A percentile compares a stretch with the other conserved stretches of the same genome.
Evolutionary conservation across 1,284 basidiomycete species (phyloP).

Genomic region (Cutaneotrichosporon arboriforme): DNA sequence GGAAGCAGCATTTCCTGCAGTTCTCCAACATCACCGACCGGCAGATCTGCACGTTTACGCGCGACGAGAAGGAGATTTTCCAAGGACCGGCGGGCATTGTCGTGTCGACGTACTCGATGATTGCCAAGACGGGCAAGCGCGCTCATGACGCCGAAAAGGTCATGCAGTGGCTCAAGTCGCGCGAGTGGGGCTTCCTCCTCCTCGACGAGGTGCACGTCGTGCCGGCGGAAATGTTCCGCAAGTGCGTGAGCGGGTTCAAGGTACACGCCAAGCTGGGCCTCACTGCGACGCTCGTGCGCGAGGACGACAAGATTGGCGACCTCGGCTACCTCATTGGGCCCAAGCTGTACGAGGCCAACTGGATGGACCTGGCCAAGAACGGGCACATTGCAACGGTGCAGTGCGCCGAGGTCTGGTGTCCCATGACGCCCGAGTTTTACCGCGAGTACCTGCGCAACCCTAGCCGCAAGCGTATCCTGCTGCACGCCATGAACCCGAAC

Average conservation of each 20-base stretch:
- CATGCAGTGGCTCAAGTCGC: conserved; percentile 93
- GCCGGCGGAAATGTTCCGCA: conserved; percentile 91
- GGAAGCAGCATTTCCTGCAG: conserved; percentile 93
- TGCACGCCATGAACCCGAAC: conserved; percentile 99
- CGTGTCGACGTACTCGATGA: conserved; percentile 97
- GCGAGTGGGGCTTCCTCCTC: conserved; percentile 94
- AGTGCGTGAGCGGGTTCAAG: conserved; percentile 93
- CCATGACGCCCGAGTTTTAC: conserved; percentile 99
- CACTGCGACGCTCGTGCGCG: conserved; percentile 88
- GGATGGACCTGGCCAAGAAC: conserved; percentile 99
- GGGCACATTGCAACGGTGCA: conserved; percentile 99
- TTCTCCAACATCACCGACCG: conserved; percentile 95
- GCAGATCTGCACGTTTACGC: conserved; percentile 92
- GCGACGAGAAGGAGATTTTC: conserved; percentile 96
- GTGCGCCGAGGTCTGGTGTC: conserved; percentile 99
- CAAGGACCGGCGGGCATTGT: conserved; percentile 78
- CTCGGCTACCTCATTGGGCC: conserved; percentile 99
- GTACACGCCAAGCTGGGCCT: conserved; percentile 89
- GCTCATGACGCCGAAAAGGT: conserved; percentile 96
- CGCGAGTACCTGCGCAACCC: conserved; percentile 79
- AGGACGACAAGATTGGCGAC: conserved; percentile 99
- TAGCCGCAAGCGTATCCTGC: conserved; percentile 85
- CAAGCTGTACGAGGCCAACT: conserved; percentile 99
- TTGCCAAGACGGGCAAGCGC: conserved; percentile 90
- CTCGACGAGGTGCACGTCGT: conserved; percentile 97